phyloP scores from a whole-genome alignment of 1,139 yeast genomes.

The Groenewaldozyma sp. region DNA sequence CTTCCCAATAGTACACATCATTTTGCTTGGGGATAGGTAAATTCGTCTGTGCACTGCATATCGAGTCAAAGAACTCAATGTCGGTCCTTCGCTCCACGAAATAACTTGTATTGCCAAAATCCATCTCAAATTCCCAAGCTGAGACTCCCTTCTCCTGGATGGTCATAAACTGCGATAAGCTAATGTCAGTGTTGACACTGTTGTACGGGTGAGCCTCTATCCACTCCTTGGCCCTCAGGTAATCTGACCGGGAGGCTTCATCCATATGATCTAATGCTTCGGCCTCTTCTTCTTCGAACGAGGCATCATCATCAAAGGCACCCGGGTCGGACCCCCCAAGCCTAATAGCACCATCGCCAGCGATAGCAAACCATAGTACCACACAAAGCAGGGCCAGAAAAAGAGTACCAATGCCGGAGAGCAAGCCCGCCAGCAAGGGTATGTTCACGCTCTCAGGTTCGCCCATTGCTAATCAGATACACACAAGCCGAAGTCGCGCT shows the following conservation, averaged over 20 bases:
- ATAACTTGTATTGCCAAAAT: slow-evolving; percentile 46
- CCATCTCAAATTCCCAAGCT: slow-evolving; percentile 89
- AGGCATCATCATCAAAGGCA: slow-evolving; percentile 55
- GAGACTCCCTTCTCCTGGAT: slow-evolving; percentile 88
- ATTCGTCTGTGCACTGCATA: slow-evolving; percentile 73
- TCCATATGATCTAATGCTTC: slow-evolving; percentile 62
- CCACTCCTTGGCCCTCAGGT: slow-evolving; percentile 50
- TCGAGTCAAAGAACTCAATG: slow-evolving; percentile 58
- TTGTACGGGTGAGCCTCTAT: slow-evolving; percentile 39
- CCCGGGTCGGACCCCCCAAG: slow-evolving; percentile 43
- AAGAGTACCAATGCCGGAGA: slow-evolving; percentile 31
- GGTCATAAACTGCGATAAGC: slow-evolving; percentile 39
- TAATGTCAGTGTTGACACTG: slow-evolving; percentile 32
- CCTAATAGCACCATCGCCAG: slow-evolving; percentile 29
- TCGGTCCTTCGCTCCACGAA: slow-evolving; percentile 66
- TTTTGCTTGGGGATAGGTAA: slow-evolving; percentile 79
- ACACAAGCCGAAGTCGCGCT: not conserved
- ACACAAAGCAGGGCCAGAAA: slow-evolving; percentile 26
- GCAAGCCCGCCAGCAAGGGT: slow-evolving; percentile 29
- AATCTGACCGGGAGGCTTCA: slow-evolving; percentile 35
- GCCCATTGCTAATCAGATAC: too few relatives aligned
- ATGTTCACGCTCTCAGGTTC: slow-evolving; percentile 19
- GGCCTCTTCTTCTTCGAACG: slow-evolving; percentile 53
- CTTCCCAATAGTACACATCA: slow-evolving; percentile 87
- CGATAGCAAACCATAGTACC: slow-evolving; percentile 27